A percentile compares a stretch with the other conserved stretches of the same genome.
Conservation (phyloP, 1,284 basidiomycete genomes). For the Xanthoconium separans region DNA sequence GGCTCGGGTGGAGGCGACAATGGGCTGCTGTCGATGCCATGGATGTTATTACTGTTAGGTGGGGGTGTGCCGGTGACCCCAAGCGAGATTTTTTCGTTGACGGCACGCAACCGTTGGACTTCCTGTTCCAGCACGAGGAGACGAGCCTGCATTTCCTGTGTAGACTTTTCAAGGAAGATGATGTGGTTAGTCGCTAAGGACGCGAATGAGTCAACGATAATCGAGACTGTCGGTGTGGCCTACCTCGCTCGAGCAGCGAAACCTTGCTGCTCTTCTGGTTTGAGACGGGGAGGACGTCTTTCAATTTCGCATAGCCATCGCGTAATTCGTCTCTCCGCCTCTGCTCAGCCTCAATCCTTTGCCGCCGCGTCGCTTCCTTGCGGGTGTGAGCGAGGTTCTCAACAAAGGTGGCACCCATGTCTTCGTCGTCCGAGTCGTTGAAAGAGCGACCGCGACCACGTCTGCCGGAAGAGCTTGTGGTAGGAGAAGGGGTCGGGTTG, state of each 20-base stretch:
- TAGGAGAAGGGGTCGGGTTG: constrained; percentile 75
- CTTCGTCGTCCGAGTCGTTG: constrained; percentile 75
- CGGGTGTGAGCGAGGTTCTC: constrained; percentile 72
- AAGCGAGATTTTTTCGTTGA: constrained; percentile 80
- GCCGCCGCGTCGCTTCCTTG: constrained; percentile 78
- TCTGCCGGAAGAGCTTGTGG: constrained; percentile 64
- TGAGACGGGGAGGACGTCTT: constrained; percentile 79
- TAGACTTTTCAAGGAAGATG: constrained; percentile 62
- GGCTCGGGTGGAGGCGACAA: constrained; percentile 63
- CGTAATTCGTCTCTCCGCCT: constrained; percentile 82
- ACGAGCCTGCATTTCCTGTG: constrained; percentile 65
- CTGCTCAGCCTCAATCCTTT: constrained; percentile 85
- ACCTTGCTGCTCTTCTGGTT: constrained; percentile 90
- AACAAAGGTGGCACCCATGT: constrained; percentile 60
- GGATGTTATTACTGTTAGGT: constrained; percentile 36
- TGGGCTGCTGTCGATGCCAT: constrained; percentile 51
- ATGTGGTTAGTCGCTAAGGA: constrained; percentile 71
- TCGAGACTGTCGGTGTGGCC: constrained; percentile 14
- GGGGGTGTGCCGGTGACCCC: constrained; percentile 54
- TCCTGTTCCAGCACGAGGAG: constrained; percentile 63
- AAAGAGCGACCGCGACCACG: constrained; percentile 64
- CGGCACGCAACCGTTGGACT: constrained; percentile 60
- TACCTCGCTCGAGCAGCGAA: constrained; percentile 83
- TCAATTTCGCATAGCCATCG: constrained; percentile 84
- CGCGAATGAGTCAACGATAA: constrained; percentile 10